These are phyloP conservation scores for Vicia villosa DNA, from an alignment of 306 rosid genomes.

Conservation along the genomic window DNA sequence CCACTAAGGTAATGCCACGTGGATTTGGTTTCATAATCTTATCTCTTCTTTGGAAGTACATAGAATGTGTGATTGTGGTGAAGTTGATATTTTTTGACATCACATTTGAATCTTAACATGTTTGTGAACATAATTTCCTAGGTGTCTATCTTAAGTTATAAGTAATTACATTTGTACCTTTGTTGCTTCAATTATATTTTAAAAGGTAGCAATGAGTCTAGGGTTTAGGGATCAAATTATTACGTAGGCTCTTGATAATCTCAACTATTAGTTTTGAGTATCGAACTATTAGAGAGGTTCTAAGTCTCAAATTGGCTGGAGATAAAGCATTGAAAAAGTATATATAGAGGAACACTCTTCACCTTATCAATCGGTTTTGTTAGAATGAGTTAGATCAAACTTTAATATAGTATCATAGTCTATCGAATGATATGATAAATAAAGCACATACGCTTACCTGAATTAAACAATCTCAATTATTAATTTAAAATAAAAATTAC, in stretches of 20 bases:
- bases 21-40: constrained; percentile 45
- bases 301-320: too few species aligned
- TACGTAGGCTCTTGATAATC: background rate
- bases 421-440: too few species aligned
- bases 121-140: constrained; percentile 33
- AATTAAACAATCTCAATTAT: too few species aligned
- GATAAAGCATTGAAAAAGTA: too few species aligned
- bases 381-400: too few species aligned
- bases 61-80: constrained; percentile 53
- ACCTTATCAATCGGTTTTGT: too few species aligned
- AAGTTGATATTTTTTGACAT: constrained; percentile 21
- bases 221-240: background rate
- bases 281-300: too few species aligned
- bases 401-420: too few species aligned
- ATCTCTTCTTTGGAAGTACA: constrained; percentile 40
- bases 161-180: constrained; percentile 20
- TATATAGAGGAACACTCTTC: too few species aligned
- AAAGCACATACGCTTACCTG: too few species aligned
- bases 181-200: background rate
- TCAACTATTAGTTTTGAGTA: background rate
- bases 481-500: too few species aligned
- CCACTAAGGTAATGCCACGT: constrained; percentile 57
- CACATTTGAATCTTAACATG: background rate
- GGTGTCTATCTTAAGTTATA: background rate
- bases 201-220: background rate